Percentiles rank a stretch among this genome's conserved stretches.
Conservation (phyloP, 202 grass and related monocot species). For the Dendrocalamus latiflorus region DNA sequence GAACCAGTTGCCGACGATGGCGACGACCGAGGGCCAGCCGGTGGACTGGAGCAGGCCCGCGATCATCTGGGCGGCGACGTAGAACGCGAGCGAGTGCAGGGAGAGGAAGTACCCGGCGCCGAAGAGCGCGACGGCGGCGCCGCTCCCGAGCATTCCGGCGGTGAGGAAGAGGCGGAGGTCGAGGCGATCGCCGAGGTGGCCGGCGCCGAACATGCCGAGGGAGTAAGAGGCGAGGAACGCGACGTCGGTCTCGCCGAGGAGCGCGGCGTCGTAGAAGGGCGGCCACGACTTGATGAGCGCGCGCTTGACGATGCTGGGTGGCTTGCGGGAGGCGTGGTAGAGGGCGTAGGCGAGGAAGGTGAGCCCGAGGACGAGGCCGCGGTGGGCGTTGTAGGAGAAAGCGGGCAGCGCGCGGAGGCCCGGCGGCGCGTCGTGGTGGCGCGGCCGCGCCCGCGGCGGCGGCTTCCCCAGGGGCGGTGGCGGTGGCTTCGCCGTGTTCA, state of each 20-base stretch:
- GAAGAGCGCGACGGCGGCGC: conserved; percentile 44
- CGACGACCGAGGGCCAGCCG: conserved; percentile 64
- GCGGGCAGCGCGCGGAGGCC: conserved; percentile 20
- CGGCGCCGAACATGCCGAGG: conserved; percentile 57
- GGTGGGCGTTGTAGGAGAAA: conserved; percentile 46
- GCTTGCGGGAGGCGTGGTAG: conserved; percentile 67
- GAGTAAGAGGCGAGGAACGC: conserved; percentile 66
- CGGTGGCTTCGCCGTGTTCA: conserved; percentile 1
- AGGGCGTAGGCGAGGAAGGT: conserved; percentile 68
- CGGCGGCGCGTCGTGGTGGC: background rate
- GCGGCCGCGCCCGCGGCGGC: conserved; percentile 3
- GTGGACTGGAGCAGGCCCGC: conserved; percentile 53
- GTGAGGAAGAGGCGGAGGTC: conserved; percentile 65
- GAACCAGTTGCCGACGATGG: conserved; percentile 74
- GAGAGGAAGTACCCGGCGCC: conserved; percentile 49
- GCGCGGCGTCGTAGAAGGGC: conserved; percentile 40
- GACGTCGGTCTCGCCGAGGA: conserved; percentile 63
- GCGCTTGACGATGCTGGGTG: conserved; percentile 62
- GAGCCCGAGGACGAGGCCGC: conserved; percentile 52
- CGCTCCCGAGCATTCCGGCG: conserved; percentile 46
- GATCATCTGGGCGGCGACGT: conserved; percentile 44
- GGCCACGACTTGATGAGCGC: conserved; percentile 35
- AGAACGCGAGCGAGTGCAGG: conserved; percentile 50
- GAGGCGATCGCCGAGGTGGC: conserved; percentile 62
- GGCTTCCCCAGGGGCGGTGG: conserved; percentile 7